A percentile compares a stretch with the other conserved stretches of the same genome.
These are phyloP conservation scores for Myriosclerotinia duriaeana DNA, from an alignment of 2,329 filamentous ascomycete genomes.

Conservation along the genomic window DNA sequence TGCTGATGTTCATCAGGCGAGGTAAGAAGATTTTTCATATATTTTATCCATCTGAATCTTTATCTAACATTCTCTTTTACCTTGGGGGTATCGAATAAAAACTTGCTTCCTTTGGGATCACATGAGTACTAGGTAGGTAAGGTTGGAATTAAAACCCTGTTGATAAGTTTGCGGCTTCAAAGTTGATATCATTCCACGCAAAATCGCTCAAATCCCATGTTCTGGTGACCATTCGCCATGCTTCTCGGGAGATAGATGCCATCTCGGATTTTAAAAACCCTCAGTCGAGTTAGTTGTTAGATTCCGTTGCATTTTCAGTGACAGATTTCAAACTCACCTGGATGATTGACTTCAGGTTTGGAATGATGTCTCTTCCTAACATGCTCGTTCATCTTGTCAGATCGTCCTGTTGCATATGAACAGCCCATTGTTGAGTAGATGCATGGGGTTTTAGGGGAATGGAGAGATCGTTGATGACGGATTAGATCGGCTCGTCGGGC, in stretches of 20 bases:
- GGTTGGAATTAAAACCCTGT: not conserved
- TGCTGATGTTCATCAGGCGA: too few species aligned
- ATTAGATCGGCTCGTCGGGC: not conserved
- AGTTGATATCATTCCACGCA: not conserved
- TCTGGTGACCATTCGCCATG: not conserved
- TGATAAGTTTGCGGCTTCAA: not conserved
- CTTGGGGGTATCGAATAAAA: too few species aligned
- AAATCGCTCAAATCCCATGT: not conserved
- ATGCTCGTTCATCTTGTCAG: not conserved
- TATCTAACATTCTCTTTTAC: too few species aligned
- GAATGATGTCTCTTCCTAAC: not conserved
- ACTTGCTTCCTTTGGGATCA: too few species aligned
- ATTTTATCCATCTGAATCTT: too few species aligned
- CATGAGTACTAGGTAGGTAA: too few species aligned
- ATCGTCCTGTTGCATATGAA: not conserved
- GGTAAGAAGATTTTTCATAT: too few species aligned
- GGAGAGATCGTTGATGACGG: not conserved
- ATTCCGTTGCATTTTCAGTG: too few species aligned
- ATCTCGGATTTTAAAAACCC: not conserved
- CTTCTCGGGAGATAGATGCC: too few species aligned
- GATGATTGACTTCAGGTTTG: too few species aligned
- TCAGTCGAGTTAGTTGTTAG: too few species aligned
- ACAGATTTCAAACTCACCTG: too few species aligned
- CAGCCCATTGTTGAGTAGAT: not conserved
- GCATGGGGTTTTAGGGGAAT: not conserved